Percentiles rank a stretch among this genome's conserved stretches.
These are phyloP conservation scores for Arachnopeziza araneosa DNA, from an alignment of 2,329 filamentous ascomycete species.

Conservation along the genomic window DNA sequence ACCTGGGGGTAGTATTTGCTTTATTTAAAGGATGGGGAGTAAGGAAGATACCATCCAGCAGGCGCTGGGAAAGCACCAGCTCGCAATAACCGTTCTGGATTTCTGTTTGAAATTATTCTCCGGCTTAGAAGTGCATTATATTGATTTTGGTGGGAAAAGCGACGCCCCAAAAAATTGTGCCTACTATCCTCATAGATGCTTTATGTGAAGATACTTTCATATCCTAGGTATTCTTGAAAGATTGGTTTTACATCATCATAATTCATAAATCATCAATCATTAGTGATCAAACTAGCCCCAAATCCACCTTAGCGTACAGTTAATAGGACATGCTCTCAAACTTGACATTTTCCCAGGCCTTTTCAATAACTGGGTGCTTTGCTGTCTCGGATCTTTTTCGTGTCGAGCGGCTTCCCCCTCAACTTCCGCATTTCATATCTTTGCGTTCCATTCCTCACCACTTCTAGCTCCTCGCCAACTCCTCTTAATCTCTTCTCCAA, in stretches of 20 bases:
- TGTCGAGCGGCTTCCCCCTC: slow-evolving; percentile 13
- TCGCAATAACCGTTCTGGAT: not conserved
- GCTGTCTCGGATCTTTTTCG: slow-evolving; percentile 8
- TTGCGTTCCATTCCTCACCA: slow-evolving; percentile 7
- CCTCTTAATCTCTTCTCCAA: slow-evolving; percentile 14
- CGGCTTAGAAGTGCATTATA: not conserved
- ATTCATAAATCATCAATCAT: not conserved
- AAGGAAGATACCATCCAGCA: not conserved
- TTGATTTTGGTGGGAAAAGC: no score
- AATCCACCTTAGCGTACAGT: not conserved
- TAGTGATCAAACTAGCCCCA: not conserved
- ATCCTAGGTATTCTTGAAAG: not conserved
- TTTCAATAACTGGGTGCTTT: not conserved
- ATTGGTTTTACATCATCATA: not conserved
- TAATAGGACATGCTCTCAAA: not conserved
- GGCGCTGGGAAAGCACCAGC: not conserved
- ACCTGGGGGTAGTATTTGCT: not conserved
- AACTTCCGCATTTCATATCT: slow-evolving; percentile 22
- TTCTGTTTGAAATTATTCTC: not conserved
- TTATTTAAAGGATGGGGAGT: not conserved
- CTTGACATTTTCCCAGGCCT: not conserved
- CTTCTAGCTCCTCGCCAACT: not conserved
- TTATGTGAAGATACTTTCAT: no score
- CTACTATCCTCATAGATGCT: no score
- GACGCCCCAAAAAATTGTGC: no score